Evolutionary conservation across 2,329 filamentous ascomycete genomes (phyloP), one percentile per base, ranked within the genome.

Genomic region (Mycosphaerelloides madeirae): DNA sequence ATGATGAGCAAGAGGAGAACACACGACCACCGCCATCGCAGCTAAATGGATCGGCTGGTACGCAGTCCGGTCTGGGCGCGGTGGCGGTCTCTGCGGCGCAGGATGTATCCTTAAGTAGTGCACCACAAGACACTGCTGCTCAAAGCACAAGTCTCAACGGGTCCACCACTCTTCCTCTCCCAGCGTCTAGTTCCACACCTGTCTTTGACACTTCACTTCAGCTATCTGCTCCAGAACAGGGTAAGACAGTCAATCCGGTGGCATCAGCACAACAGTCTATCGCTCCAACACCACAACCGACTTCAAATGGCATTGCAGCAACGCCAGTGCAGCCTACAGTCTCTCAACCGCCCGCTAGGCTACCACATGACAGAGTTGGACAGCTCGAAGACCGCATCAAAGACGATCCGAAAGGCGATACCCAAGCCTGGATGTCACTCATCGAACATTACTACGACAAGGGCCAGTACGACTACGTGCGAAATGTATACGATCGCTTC

Each of bases 321-420:
- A 33, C 40, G 22, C 29, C 43, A 47, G 50, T 55, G 44, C 39
- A 60, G 29, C 35, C 43, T 12, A 44, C 47, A 35, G 42, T 36
- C 42, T 12, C 52, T 11, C 36, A 41, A 13, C 44, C 48, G 11
- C 48, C 48, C 3, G 42, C 52, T 61, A 72, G 81, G 51, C 70
- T 84, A 52, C 80, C 84, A 44, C 79, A 84, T 68, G 85, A 95
- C 68, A 79, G 79, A 53, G 76, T 91, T 57, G 82, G 84, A 46
- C 79, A 90, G 47, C 76, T 97, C 61, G 91, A 98, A 72, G 87
- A 93, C 65, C 83, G 91, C 62, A 85, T 97, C 65, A 84, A 85
- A 64, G 87, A 96, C 61, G 93, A 98, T 63, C 87, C 91, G 13
- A 85, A 88, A 59, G 93, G 91, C 61, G 90, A 96, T 58, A 80